Conservation (phyloP, 805 yeast genomes). For the Schwanniomyces pseudopolymorphus region DNA sequence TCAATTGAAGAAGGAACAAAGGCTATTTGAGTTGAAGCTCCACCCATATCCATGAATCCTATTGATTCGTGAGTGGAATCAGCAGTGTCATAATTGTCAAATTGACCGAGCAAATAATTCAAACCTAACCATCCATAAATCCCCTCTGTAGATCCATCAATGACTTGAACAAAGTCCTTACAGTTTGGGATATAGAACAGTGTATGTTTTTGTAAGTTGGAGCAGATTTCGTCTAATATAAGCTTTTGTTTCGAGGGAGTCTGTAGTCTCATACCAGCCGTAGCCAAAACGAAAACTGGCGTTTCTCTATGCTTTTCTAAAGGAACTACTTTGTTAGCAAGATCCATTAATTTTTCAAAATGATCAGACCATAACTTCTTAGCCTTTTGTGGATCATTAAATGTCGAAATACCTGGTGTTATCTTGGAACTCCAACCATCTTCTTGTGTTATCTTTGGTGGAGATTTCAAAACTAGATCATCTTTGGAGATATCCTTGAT, state of each 20-base stretch:
- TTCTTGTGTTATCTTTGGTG: conserved; percentile 66
- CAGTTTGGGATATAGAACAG: conserved; percentile 61
- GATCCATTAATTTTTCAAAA: conserved; percentile 59
- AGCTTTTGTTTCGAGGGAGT: conserved; percentile 50
- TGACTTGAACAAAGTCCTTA: conserved; percentile 70
- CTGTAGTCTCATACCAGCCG: conserved; percentile 93
- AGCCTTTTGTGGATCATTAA: conserved; percentile 38
- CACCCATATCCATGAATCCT: conserved; percentile 99
- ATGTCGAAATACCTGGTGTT: conserved; percentile 84
- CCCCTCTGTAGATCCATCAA: conserved; percentile 95
- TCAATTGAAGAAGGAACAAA: conserved; percentile 71
- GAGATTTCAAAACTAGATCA: conserved; percentile 44
- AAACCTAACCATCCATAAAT: conserved; percentile 93
- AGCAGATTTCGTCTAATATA: conserved; percentile 63
- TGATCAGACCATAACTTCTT: conserved; percentile 69
- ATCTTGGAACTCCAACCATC: conserved; percentile 69
- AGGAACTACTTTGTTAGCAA: conserved; percentile 75
- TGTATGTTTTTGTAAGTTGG: conserved; percentile 50
- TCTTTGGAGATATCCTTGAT: conserved; percentile 21
- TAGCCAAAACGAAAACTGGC: conserved; percentile 88
- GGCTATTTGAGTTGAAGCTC: conserved; percentile 95
- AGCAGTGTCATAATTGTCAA: conserved; percentile 46
- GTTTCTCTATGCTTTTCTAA: conserved; percentile 56
- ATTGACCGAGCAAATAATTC: conserved; percentile 74
- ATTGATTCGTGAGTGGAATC: conserved; percentile 52